A percentile compares a stretch with the other conserved stretches of the same genome.
Evolutionary conservation across 2,329 filamentous ascomycete species (phyloP).

Genomic region (Teratosphaeria zuluensis): DNA sequence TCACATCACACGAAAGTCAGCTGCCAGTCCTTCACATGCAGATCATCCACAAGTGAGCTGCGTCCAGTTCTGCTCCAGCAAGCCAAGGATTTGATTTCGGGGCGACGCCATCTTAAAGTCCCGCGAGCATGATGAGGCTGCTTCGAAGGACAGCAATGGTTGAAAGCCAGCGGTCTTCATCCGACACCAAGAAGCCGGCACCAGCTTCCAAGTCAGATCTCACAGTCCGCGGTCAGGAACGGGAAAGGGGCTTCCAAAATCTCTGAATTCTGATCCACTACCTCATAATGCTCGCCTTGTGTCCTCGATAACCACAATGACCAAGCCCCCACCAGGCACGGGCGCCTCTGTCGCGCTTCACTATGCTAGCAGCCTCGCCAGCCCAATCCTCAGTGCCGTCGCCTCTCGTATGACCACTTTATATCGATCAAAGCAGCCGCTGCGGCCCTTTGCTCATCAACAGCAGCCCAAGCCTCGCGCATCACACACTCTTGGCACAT

Average conservation of each 20-base stretch:
- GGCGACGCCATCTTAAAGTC: neutral
- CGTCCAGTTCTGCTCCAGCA: neutral
- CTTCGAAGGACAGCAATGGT: neutral
- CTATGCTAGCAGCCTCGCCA: neutral
- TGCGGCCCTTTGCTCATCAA: neutral
- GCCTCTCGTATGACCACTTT: neutral
- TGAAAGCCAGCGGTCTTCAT: neutral
- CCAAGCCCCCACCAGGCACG: neutral
- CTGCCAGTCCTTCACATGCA: neutral
- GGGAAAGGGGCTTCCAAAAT: neutral
- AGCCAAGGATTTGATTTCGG: neutral
- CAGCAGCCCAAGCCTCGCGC: neutral
- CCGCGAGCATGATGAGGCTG: neutral
- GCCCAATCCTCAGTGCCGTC: neutral
- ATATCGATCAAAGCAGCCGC: neutral
- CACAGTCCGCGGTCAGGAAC: neutral
- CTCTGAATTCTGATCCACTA: neutral
- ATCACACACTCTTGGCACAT: neutral
- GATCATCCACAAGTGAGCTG: neutral
- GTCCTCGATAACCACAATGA: neutral
- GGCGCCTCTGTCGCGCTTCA: neutral
- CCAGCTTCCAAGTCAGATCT: neutral
- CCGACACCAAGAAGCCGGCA: neutral
- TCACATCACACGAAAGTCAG: neutral
- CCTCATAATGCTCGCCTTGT: neutral